Evolutionary conservation across 2,329 filamentous ascomycete species (phyloP).

Genomic region (Fusarium pseudonygamai): DNA sequence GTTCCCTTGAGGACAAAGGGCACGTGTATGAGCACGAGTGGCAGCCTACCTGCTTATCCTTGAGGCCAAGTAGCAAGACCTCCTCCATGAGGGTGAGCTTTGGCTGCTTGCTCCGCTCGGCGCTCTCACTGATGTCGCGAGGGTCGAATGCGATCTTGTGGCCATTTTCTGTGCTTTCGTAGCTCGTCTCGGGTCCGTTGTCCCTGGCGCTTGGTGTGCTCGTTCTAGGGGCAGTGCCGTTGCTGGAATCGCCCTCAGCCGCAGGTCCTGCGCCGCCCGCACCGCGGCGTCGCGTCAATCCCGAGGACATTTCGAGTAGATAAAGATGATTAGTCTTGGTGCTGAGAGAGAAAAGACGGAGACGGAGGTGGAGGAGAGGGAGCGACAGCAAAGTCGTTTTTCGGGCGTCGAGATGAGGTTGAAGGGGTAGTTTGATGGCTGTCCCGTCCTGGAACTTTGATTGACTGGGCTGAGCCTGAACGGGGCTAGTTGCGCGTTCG

Average conservation of each 20-base stretch:
- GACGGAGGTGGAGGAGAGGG: conserved; percentile 13
- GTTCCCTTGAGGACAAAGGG: conserved; percentile 7
- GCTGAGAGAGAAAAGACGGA: conserved; percentile 15
- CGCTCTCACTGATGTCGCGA: conserved; percentile 95
- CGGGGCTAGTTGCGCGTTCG: conserved; percentile 42
- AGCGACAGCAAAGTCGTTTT: conserved; percentile 22
- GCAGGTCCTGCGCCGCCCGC: conserved; percentile 69
- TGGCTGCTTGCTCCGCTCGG: conserved; percentile 95
- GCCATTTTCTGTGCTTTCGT: conserved; percentile 91
- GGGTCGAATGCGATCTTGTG: conserved; percentile 99
- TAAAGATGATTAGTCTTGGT: conserved; percentile 7
- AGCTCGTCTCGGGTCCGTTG: conserved; percentile 78
- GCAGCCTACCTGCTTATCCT: conserved; percentile 89
- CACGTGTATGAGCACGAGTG: conserved; percentile 22
- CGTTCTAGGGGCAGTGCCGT: conserved; percentile 63
- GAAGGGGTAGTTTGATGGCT: conserved; percentile 38
- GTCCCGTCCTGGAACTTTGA: conserved; percentile 36
- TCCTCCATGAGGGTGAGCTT: conserved; percentile 99
- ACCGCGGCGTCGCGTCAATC: conserved; percentile 74
- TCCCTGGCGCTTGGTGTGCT: conserved; percentile 65
- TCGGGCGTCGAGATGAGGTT: conserved; percentile 38
- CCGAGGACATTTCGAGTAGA: conserved; percentile 51
- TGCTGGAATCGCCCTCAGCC: conserved; percentile 66
- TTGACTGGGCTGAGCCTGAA: conserved; percentile 42
- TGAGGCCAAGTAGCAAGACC: conserved; percentile 91